Conservation (phyloP, 2,329 filamentous ascomycete genomes). For the Venturia oleaginea region DNA sequence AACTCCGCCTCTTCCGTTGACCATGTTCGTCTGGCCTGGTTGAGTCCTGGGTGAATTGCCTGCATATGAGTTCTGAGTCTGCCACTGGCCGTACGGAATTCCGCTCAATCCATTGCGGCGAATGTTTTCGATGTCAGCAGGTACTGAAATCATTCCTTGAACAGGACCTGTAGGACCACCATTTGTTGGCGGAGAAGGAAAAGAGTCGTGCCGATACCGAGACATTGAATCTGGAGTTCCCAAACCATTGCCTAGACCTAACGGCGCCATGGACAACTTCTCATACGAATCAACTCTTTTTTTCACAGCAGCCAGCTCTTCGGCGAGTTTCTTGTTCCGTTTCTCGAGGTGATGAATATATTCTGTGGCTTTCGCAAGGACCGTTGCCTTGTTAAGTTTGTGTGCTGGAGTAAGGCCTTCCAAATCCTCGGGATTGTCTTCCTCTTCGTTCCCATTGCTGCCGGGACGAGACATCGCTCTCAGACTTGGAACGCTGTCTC, state of each 20-base stretch:
- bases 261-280: slow-evolving; percentile 59
- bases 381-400: slow-evolving; percentile 96
- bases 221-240: slow-evolving; percentile 26
- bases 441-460: slow-evolving; percentile 44
- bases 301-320: slow-evolving; percentile 75
- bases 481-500: slow-evolving; percentile 85
- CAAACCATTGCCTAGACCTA: slow-evolving; percentile 26
- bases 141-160: slow-evolving; percentile 34
- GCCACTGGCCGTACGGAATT: slow-evolving; percentile 20
- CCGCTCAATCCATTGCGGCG: slow-evolving; percentile 26
- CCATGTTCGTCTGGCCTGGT: not conserved
- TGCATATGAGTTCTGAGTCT: slow-evolving; percentile 17
- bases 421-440: slow-evolving; percentile 72
- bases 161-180: slow-evolving; percentile 15
- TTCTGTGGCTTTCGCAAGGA: slow-evolving; percentile 89
- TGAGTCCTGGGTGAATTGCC: not conserved
- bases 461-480: slow-evolving; percentile 62
- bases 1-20: slow-evolving; percentile 4
- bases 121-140: slow-evolving; percentile 32
- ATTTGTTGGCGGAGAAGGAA: slow-evolving; percentile 15
- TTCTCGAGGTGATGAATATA: slow-evolving; percentile 93
- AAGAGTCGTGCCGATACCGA: slow-evolving; percentile 30
- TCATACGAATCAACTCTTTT: slow-evolving; percentile 55
- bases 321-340: slow-evolving; percentile 69
- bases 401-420: slow-evolving; percentile 64